phyloP scores from a whole-genome alignment of 2,329 filamentous ascomycete species.

The Hymenoscyphus salicellus region DNA sequence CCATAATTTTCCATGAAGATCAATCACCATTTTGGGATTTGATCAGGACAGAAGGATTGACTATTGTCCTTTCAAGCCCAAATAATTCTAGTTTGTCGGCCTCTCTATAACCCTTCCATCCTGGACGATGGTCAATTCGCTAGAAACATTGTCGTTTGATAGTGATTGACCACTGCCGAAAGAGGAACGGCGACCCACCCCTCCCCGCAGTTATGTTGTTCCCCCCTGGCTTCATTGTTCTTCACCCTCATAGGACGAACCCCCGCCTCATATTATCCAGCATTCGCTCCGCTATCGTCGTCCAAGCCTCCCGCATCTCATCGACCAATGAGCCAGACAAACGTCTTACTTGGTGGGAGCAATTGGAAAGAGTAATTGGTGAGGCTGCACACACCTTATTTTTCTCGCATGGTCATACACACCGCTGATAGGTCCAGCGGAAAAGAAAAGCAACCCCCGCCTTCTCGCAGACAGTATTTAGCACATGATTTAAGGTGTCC shows the following conservation, averaged over 20 bases:
- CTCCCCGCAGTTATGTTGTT: neutral
- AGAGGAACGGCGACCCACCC: neutral
- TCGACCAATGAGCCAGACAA: constrained; percentile 9
- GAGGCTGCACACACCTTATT: constrained; percentile 23
- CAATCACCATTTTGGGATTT: neutral
- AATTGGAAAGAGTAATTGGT: constrained; percentile 10
- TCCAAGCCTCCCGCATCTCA: constrained; percentile 10
- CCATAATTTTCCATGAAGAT: neutral
- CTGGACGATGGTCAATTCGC: neutral
- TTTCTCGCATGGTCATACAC: constrained; percentile 17
- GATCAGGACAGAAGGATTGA: neutral
- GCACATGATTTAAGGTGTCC: constrained; percentile 32
- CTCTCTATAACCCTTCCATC: neutral
- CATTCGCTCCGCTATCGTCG: constrained; percentile 8
- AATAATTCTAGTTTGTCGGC: neutral
- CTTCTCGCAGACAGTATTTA: constrained; percentile 22
- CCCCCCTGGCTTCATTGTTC: neutral
- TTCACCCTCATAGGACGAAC: constrained; percentile 1
- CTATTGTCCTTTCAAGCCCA: neutral
- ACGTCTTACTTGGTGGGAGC: constrained; percentile 9
- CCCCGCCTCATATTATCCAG: constrained; percentile 6
- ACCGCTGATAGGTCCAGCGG: constrained; percentile 21
- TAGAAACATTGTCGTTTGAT: neutral
- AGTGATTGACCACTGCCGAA: constrained; percentile 2
- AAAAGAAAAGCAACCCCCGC: constrained; percentile 16